These are phyloP conservation scores for Tolypocladium tropicale DNA, from an alignment of 2,329 filamentous ascomycete genomes.

Conservation along the genomic window DNA sequence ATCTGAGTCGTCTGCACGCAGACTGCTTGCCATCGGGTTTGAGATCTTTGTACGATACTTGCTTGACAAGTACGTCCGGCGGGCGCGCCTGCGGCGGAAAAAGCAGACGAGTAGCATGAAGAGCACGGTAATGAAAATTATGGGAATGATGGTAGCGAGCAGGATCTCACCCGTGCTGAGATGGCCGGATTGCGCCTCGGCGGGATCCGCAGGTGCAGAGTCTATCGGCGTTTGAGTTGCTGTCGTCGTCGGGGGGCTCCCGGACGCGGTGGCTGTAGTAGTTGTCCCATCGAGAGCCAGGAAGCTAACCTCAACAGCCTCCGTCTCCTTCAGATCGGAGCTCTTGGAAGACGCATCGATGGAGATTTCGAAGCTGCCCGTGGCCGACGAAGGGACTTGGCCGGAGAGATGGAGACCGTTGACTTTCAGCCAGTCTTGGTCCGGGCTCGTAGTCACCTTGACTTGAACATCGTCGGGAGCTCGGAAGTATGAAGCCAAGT, in stretches of 20 bases:
- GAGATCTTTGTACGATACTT: conserved; percentile 22
- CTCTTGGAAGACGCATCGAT: conserved; percentile 22
- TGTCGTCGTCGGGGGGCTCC: conserved; percentile 12
- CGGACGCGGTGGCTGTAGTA: conserved; percentile 10
- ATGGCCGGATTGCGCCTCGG: conserved; percentile 9
- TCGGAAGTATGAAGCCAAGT: conserved; percentile 31
- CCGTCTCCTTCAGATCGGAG: conserved; percentile 23
- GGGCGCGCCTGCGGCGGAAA: conserved; percentile 19
- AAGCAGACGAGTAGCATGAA: conserved; percentile 23
- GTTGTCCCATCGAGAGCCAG: conserved; percentile 14
- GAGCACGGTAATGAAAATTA: conserved; percentile 24
- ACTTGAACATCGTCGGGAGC: conserved; percentile 27
- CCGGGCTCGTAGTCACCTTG: conserved; percentile 23
- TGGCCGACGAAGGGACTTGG: conserved; percentile 24
- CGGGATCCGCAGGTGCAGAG: conserved; percentile 4
- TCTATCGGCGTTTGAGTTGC: conserved; percentile 12
- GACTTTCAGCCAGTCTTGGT: conserved; percentile 32
- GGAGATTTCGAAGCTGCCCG: conserved; percentile 19
- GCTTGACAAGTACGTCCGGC: conserved; percentile 16
- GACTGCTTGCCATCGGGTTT: conserved; percentile 16
- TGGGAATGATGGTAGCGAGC: conserved; percentile 32
- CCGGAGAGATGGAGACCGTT: conserved; percentile 29
- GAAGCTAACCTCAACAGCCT: conserved; percentile 26
- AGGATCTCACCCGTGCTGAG: conserved; percentile 25
- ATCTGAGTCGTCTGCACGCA: conserved; percentile 16